Evolutionary conservation across 345 rosid species (phyloP), one percentile per base, ranked within the genome.

Genomic region (Diplotaxis tenuifolia): DNA sequence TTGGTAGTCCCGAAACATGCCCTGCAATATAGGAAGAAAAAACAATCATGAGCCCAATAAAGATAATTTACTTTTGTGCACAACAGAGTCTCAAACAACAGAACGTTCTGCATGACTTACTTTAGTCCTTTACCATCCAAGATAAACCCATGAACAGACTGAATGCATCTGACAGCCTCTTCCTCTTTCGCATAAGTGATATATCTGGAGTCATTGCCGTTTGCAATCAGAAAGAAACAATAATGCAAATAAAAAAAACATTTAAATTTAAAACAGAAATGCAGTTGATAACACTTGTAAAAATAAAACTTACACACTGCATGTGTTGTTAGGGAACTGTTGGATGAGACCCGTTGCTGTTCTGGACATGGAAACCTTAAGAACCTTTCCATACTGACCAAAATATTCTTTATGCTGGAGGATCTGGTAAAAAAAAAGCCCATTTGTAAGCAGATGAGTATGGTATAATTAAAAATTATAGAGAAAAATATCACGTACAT

Each of bases 1-100:
- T 94, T 91, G 50, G 95, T 94, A 49, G 96, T 91, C 68, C 98
- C 98, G 83, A 91, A 91, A 82, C 96, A 91, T 21, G 96, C 98
- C 88, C 97, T 93, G 86, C 16, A 64, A 74, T 59, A 38, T 27
- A 60, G 38, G 56, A 21, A 32, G 54, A 21, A 9, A 34, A 53
- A 16, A 57, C 19, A 7, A 14, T 38, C 15, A 23, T 38, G 2
- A 40, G 15, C 18, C 52, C 38, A 32, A 23, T 21, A 67, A 50
- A 71, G 6, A 28, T 45, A 31, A 18, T 59, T 20, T 18, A 20
- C 31, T 28, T 42, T 45, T 59, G 15, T 34, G 56, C 36, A 61
- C 34, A 61, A 36, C 14, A n/a, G 16, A 61, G 25, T 49, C 53
- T 23, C 27, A 36, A 15, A 62, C 27, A 70, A 8, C 2, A 15